phyloP scores from a whole-genome alignment of 257 asterid species.

The Linaria vulgaris region DNA sequence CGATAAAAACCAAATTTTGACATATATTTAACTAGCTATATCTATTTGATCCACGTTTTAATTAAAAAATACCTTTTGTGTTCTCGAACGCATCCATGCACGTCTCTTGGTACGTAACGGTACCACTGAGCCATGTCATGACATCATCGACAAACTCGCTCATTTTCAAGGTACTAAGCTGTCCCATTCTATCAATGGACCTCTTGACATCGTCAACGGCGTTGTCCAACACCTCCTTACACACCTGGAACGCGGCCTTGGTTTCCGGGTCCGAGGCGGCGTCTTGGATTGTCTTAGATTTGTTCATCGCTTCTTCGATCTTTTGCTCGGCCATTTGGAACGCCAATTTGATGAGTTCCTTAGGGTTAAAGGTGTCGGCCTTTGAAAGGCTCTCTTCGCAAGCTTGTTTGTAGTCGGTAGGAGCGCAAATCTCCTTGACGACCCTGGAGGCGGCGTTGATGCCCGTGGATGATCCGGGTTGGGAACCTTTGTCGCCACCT shows the following conservation, averaged over 20 bases:
- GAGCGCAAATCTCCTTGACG: slow-evolving; percentile 46
- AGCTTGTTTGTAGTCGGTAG: slow-evolving; percentile 56
- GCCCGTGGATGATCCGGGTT: not conserved
- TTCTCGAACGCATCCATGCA: slow-evolving; percentile 73
- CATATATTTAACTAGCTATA: not conserved
- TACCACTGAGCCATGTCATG: slow-evolving; percentile 63
- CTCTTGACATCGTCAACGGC: slow-evolving; percentile 58
- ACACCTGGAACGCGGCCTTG: slow-evolving; percentile 43
- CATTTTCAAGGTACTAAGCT: slow-evolving; percentile 25
- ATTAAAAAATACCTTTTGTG: slow-evolving; percentile 35
- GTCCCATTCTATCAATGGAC: slow-evolving; percentile 32
- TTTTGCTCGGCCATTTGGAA: slow-evolving; percentile 34
- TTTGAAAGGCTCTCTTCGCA: slow-evolving; percentile 47
- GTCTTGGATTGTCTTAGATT: slow-evolving; percentile 38
- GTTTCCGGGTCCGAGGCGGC: slow-evolving; percentile 52
- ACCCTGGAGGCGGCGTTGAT: slow-evolving; percentile 30
- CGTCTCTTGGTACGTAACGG: slow-evolving; percentile 60
- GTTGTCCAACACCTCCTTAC: slow-evolving; percentile 43
- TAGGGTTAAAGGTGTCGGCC: slow-evolving; percentile 56
- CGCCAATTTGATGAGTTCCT: slow-evolving; percentile 50
- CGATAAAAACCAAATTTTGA: too few relatives aligned
- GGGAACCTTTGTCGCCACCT: not conserved
- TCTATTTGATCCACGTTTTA: not conserved
- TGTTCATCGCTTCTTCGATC: slow-evolving; percentile 35
- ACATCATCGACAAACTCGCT: slow-evolving; percentile 39